These are phyloP conservation scores for Phytophthora aleatoria DNA, from an alignment of 352 stramenopile genomes.

Conservation along the genomic window DNA sequence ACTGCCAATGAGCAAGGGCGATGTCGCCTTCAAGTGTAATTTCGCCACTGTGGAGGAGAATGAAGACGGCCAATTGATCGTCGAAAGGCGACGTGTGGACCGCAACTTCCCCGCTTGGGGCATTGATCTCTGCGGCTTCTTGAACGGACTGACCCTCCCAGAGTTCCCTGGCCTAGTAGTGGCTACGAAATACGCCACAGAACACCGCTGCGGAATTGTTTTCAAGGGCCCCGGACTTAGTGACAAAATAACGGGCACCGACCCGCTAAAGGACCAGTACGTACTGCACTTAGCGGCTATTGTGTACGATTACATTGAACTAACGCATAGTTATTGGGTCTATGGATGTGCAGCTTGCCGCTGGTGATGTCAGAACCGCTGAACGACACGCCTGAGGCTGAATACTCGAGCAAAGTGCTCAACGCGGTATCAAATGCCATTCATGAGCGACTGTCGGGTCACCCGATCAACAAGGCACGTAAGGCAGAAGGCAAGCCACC, in stretches of 20 bases:
- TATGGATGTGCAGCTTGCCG: conserved; percentile 52
- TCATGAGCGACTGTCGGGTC: conserved; percentile 58
- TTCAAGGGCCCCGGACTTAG: conserved; percentile 82
- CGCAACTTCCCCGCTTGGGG: conserved; percentile 85
- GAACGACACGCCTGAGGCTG: conserved; percentile 65
- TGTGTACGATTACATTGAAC: background rate
- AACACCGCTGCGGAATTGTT: conserved; percentile 87
- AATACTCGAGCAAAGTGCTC: conserved; percentile 80
- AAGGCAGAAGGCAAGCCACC: conserved; percentile 56
- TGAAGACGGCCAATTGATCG: conserved; percentile 65
- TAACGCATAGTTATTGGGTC: background rate
- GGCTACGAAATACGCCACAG: conserved; percentile 86
- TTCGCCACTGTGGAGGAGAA: conserved; percentile 81
- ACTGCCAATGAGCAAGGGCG: conserved; percentile 80
- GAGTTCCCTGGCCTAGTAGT: conserved; percentile 70
- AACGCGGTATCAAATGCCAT: conserved; percentile 81
- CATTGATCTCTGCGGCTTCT: conserved; percentile 80
- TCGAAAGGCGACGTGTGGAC: conserved; percentile 78
- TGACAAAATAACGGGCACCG: conserved; percentile 86
- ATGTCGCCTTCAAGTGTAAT: conserved; percentile 92
- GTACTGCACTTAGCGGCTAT: conserved; percentile 8
- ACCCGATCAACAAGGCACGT: conserved; percentile 81
- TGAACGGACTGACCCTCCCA: conserved; percentile 64
- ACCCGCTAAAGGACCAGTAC: conserved; percentile 90
- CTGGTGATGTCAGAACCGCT: conserved; percentile 62